Evolutionary conservation across 1,284 basidiomycete species (phyloP), one percentile per base, ranked within the genome.

Genomic region (Trichosporon sp.): DNA sequence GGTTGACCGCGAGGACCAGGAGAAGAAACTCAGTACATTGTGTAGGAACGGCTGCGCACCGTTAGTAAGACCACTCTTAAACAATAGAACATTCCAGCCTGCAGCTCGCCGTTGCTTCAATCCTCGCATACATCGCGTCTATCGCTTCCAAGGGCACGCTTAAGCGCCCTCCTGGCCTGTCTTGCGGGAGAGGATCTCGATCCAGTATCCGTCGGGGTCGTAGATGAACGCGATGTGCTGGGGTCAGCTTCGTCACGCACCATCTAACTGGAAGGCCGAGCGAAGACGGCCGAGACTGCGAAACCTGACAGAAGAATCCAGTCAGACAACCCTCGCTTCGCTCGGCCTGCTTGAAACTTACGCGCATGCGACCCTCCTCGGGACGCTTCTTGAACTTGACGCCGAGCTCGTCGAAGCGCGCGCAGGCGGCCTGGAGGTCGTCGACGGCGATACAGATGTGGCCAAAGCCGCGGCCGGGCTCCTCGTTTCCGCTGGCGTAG

Each of bases 371-470:
- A 5, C 94, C 94, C 70, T 96, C 94, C 4, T 88, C 89, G 54
- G 90, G 90, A 72, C 88, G 89, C 87, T 97, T 98, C 88, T 96
- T 92, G 87, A 96, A 98, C 68, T 87, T 85, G 54, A 96, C 94
- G 5, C 91, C 91, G 19, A 94, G 87, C 72, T 88, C 85, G 76
- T 94, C 93, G 74, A 99, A 93, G 51, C 93, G 89, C 65, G 87
- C 90, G 76, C 94, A 96, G 1, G 95, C 92, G 73, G 87, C 88
- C 73, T 95, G 87, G 76, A 98, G 87, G 80, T 98, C 87, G 76
- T 92, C 91, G 65, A 95, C 92, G 0, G 90, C 88, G 80, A 84
- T 76, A 68, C 92, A 92, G 77, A 96, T 93, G 83, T 96, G 93
- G 0, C 94, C 93, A 78, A 95, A 96, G 7, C 90, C 91, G 70